phyloP scores from a whole-genome alignment of 2,329 filamentous ascomycete genomes.

The Beauveria sp. region DNA sequence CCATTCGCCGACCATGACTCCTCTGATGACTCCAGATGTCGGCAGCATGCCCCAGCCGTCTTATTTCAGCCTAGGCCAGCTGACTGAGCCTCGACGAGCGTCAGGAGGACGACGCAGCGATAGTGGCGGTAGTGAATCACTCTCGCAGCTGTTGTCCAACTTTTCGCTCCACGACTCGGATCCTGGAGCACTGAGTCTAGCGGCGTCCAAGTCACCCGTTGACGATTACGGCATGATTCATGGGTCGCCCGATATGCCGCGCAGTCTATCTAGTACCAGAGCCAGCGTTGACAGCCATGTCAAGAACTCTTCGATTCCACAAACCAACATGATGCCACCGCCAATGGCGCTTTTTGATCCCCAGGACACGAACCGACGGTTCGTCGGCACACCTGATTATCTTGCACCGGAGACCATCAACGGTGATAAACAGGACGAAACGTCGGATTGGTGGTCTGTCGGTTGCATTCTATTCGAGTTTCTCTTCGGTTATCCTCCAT shows the following conservation, averaged over 20 bases:
- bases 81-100: conserved; percentile 56
- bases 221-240: conserved; percentile 71
- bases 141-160: conserved; percentile 73
- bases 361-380: conserved; percentile 83
- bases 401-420: conserved; percentile 95
- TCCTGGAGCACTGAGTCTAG: conserved; percentile 32
- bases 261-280: conserved; percentile 24
- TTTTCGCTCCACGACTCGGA: conserved; percentile 64
- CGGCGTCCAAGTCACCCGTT: conserved; percentile 45
- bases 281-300: conserved; percentile 27
- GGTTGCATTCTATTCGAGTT: conserved; percentile 98
- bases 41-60: conserved; percentile 71
- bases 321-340: conserved; percentile 71
- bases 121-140: conserved; percentile 79
- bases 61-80: conserved; percentile 72
- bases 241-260: conserved; percentile 68
- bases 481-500: conserved; percentile 85
- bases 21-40: conserved; percentile 71
- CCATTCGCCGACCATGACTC: conserved; percentile 76
- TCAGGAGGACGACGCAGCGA: conserved; percentile 79
- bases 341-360: conserved; percentile 95
- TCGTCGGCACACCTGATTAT: conserved; percentile 96
- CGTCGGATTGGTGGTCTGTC: conserved; percentile 99
- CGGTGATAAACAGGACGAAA: conserved; percentile 90
- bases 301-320: conserved; percentile 28